These are phyloP conservation scores for Fusarium sambucinum DNA, from an alignment of 2,329 filamentous ascomycete species.

Conservation along the genomic window DNA sequence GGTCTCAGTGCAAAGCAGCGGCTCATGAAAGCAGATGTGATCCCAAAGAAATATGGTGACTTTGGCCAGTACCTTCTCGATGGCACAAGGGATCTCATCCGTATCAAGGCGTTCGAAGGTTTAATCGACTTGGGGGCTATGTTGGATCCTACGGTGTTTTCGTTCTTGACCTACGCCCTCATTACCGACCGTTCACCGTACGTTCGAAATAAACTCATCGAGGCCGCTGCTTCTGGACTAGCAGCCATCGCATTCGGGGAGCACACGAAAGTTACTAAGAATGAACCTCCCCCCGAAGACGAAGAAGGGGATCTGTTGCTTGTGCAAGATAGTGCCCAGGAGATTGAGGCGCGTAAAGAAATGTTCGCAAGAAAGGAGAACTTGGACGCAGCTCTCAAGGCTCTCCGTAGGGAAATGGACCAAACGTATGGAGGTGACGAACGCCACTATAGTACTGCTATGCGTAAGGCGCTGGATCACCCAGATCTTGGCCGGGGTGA, in stretches of 20 bases:
- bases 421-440: conserved; percentile 56
- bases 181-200: conserved; percentile 74
- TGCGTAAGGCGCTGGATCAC: conserved; percentile 59
- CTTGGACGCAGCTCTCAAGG: conserved; percentile 65
- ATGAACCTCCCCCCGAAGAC: conserved; percentile 54
- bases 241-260: conserved; percentile 75
- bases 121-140: conserved; percentile 73
- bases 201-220: conserved; percentile 70
- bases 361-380: conserved; percentile 76
- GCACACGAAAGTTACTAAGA: conserved; percentile 60
- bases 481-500: conserved; percentile 56
- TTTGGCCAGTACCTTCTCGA: conserved; percentile 75
- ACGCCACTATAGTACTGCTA: conserved; percentile 56
- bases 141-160: conserved; percentile 66
- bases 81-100: conserved; percentile 71
- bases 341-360: conserved; percentile 70
- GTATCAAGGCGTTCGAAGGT: conserved; percentile 74
- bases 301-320: conserved; percentile 55
- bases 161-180: conserved; percentile 68
- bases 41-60: conserved; percentile 64
- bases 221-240: conserved; percentile 69
- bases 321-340: conserved; percentile 57
- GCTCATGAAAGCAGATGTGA: conserved; percentile 74
- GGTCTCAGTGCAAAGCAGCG: conserved; percentile 71
- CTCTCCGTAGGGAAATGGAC: conserved; percentile 59